phyloP scores from a whole-genome alignment of 1,284 basidiomycete genomes.

The Fomitopsis palustris region DNA sequence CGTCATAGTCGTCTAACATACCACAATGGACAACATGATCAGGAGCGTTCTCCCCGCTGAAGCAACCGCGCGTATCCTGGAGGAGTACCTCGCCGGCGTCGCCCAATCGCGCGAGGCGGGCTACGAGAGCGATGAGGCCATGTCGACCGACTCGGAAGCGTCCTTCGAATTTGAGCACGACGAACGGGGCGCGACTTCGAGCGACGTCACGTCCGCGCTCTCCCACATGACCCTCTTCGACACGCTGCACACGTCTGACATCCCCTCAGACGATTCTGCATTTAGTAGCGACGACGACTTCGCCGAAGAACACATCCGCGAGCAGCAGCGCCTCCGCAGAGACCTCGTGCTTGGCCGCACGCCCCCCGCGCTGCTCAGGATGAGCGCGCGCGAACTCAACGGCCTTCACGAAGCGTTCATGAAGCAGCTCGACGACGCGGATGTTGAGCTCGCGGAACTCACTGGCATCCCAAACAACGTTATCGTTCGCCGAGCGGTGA shows the following conservation, averaged over 20 bases:
- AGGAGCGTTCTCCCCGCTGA: neutral
- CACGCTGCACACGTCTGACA: neutral
- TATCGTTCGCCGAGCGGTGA: neutral
- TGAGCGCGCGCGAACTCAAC: neutral
- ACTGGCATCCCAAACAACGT: neutral
- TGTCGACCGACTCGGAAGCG: conserved; percentile 8
- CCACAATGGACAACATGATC: neutral
- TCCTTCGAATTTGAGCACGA: neutral
- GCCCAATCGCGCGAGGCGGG: conserved; percentile 1
- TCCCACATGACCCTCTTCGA: conserved; percentile 3
- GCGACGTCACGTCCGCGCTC: conserved; percentile 3
- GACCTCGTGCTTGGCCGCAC: conserved; percentile 6
- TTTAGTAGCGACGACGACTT: conserved; percentile 11
- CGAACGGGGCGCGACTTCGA: neutral
- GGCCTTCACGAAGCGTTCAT: conserved; percentile 5
- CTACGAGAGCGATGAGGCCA: conserved; percentile 6
- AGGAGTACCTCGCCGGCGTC: conserved; percentile 3
- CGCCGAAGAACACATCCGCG: neutral
- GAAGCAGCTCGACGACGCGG: conserved; percentile 8
- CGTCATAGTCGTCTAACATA: neutral
- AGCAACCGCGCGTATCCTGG: neutral
- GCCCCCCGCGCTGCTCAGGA: neutral
- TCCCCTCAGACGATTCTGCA: conserved; percentile 8
- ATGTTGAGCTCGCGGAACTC: conserved; percentile 8
- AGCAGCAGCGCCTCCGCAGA: neutral